Percentiles rank a stretch among this genome's conserved stretches.
phyloP scores from a whole-genome alignment of 768 basidiomycete genomes.

The Leccinum fibrillosum region DNA sequence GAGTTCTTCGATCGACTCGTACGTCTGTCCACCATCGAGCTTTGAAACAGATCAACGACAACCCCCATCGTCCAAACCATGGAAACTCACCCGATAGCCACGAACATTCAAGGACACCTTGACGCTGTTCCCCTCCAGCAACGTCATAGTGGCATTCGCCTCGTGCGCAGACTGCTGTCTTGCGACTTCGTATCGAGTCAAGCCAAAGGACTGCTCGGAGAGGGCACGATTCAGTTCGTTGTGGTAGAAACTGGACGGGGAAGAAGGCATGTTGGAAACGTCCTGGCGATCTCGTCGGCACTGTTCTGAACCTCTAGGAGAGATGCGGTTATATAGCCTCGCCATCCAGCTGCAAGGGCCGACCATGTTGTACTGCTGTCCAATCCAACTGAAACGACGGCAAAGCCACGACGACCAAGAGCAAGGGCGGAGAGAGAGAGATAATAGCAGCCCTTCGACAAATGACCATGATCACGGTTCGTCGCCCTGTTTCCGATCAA shows the following conservation, averaged over 20 bases:
- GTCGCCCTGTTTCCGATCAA: conserved; percentile 29
- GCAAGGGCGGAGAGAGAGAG: conserved; percentile 11
- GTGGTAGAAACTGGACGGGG: conserved; percentile 29
- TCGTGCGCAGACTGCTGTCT: conserved; percentile 39
- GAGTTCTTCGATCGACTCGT: conserved; percentile 60
- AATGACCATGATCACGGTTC: conserved; percentile 17
- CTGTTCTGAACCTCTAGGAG: conserved; percentile 12
- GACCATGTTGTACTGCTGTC: conserved; percentile 20
- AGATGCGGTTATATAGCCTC: conserved; percentile 27
- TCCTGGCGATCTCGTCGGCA: conserved; percentile 11
- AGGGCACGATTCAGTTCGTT: conserved; percentile 55
- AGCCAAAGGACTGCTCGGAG: conserved; percentile 56
- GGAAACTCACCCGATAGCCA: conserved; percentile 52
- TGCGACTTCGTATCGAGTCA: conserved; percentile 43
- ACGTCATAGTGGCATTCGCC: conserved; percentile 50
- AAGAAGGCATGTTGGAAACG: conserved; percentile 16
- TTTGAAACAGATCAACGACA: conserved; percentile 15
- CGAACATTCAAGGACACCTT: conserved; percentile 45
- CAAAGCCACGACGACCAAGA: conserved; percentile 11
- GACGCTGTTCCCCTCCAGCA: conserved; percentile 53
- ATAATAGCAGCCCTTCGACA: conserved; percentile 17
- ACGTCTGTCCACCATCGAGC: conserved; percentile 31
- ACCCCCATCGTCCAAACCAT: not conserved
- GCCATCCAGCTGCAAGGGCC: conserved; percentile 23
- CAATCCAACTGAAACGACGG: not conserved